These are phyloP conservation scores for Aspergillus novoparasiticus DNA, from an alignment of 2,329 filamentous ascomycete species.

Conservation along the genomic window DNA sequence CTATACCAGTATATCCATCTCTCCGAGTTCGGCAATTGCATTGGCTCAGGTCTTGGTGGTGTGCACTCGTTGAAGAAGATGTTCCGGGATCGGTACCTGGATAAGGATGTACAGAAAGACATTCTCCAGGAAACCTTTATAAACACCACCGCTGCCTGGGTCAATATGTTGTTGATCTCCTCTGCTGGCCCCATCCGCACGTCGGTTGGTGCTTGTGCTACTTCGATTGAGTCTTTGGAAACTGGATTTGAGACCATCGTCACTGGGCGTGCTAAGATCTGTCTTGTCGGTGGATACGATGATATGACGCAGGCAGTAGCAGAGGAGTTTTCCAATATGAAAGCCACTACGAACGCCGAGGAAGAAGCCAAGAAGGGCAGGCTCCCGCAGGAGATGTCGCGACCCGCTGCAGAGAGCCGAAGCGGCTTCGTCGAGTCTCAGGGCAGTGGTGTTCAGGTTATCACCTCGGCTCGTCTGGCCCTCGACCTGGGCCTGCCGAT, in stretches of 20 bases:
- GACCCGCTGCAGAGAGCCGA: conserved; percentile 92
- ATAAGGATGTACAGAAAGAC: conserved; percentile 97
- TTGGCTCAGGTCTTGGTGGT: conserved; percentile 98
- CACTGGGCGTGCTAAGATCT: conserved; percentile 95
- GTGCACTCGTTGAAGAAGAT: conserved; percentile 88
- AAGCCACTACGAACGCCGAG: conserved; percentile 96
- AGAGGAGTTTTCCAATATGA: conserved; percentile 99
- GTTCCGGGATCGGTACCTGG: conserved; percentile 96
- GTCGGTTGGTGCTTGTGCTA: conserved; percentile 95
- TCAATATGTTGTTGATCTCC: conserved; percentile 97
- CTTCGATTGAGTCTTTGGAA: conserved; percentile 94
- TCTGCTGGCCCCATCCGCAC: conserved; percentile 99
- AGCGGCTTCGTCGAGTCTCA: conserved; percentile 99
- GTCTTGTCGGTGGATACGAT: conserved; percentile 97
- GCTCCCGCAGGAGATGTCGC: conserved; percentile 96
- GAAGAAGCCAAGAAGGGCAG: conserved; percentile 95
- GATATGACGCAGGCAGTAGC: conserved; percentile 99
- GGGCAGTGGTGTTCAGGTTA: conserved; percentile 95
- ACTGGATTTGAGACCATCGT: conserved; percentile 98
- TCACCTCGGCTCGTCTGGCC: conserved; percentile 95
- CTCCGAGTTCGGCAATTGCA: conserved; percentile 96
- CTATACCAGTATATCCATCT: conserved; percentile 99
- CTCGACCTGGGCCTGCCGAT: conserved; percentile 99
- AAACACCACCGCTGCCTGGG: conserved; percentile 99
- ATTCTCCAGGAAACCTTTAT: conserved; percentile 99